These are phyloP conservation scores for Leptographium galeiforme DNA, from an alignment of 2,329 filamentous ascomycete species.

Conservation along the genomic window DNA sequence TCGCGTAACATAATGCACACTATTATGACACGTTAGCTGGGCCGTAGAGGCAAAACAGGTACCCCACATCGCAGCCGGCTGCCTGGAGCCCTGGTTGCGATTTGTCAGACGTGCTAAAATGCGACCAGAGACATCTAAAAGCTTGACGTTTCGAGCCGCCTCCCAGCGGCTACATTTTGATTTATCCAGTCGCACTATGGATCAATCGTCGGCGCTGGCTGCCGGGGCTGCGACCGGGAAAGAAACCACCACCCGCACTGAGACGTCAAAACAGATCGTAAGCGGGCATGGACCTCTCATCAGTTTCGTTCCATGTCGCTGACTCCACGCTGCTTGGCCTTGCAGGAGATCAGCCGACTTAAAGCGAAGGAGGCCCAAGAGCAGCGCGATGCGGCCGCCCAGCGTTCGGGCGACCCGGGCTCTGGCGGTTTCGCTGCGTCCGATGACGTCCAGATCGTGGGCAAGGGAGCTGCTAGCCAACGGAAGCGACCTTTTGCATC, in stretches of 20 bases:
- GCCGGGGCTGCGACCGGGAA: not conserved
- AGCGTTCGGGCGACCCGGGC: conserved; percentile 32
- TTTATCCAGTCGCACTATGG: not conserved
- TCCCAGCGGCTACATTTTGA: no score
- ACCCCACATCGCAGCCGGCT: not conserved
- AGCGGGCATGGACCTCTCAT: not conserved
- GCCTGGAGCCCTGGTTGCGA: not conserved
- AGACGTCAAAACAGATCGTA: not conserved
- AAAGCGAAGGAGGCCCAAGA: conserved; percentile 78
- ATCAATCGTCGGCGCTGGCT: not conserved
- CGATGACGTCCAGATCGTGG: conserved; percentile 43
- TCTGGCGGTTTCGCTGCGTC: conserved; percentile 58
- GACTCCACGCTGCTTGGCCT: not conserved
- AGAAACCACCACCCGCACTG: no score
- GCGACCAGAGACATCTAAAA: not conserved
- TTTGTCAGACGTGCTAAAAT: not conserved
- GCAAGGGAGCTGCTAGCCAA: conserved; percentile 3
- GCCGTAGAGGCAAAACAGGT: not conserved
- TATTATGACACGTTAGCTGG: no score
- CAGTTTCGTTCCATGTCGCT: not conserved
- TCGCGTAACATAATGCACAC: no score
- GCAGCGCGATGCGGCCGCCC: conserved; percentile 49
- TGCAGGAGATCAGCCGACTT: conserved; percentile 72
- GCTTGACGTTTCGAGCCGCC: no score
- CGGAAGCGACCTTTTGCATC: conserved; percentile 60